Base-by-base conservation (phyloP, 495 filamentous ascomycete genomes). In the Trichocladium antarcticum region DNA sequence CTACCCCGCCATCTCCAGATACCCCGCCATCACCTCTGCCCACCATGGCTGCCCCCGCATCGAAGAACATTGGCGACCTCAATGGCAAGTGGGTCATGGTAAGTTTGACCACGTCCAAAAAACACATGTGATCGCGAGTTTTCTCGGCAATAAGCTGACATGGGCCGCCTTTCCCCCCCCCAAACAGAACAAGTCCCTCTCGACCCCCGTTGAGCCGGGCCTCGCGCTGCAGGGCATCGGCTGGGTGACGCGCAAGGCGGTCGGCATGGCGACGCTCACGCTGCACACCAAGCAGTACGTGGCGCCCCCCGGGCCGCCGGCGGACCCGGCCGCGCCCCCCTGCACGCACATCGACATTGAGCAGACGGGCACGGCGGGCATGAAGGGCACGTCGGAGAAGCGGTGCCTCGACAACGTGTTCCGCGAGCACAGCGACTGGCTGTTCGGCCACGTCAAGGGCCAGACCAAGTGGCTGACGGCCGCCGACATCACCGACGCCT, bases 21-120 rank as follows among this genome's bases (percentile, higher is more conserved):
- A 16, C 31, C 32, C 22, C 38, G 15, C 6, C 24, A 42, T 16
- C n/a, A n/a, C n/a, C n/a, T n/a, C 21, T 35, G 22, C 39, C 36
- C 68, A 81, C 50, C 51, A 96, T 96, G 89, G 88, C 89, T 54
- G 85, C 89, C 45, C 89, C 89, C 35, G 64, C 76, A 49, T 71
- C 76, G 49, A 75, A 80, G 64, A 90, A 78, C 12, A 75, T 89
- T 47, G 78, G 76, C 49, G 74, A 89, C 63, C 74, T 95, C 57
- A 79, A 67, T 57, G 89, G 89, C 20, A 76, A 77, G 60, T 96
- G 84, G 81, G 60, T 74, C 19, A 81, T 95, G 79, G 88, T 92
- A 74, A 37, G 75, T 51, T 29, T 31, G 7, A 22, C 6, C 19
- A 22, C 22, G 22, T 6, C 38, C 27, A 37, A 28, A 35, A 42